These are phyloP conservation scores for Trametes polyzona DNA, from an alignment of 1,284 basidiomycete genomes.

Conservation along the genomic window DNA sequence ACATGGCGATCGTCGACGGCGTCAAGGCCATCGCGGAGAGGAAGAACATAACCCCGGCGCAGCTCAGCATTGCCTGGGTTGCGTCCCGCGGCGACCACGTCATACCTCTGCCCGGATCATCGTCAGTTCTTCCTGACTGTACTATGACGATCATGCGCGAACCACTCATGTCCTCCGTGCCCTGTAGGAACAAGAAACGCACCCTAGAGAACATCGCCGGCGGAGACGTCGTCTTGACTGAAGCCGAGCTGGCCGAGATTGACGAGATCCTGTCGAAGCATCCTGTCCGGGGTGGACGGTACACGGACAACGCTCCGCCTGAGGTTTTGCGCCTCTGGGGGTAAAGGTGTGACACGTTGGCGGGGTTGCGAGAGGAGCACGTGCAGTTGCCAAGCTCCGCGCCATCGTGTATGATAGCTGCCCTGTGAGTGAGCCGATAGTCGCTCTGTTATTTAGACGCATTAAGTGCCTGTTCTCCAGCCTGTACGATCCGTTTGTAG, in stretches of 20 bases:
- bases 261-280: conserved; percentile 30
- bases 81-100: conserved; percentile 48
- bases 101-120: conserved; percentile 60
- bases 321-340: conserved; percentile 33
- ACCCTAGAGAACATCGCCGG: conserved; percentile 50
- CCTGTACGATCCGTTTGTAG: too few relatives aligned
- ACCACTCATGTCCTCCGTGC: background rate
- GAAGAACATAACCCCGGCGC: conserved; percentile 56
- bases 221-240: conserved; percentile 46
- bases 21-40: conserved; percentile 49
- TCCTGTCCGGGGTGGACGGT: conserved; percentile 38
- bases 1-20: conserved; percentile 56
- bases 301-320: conserved; percentile 29
- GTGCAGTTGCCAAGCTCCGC: too few relatives aligned
- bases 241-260: conserved; percentile 45
- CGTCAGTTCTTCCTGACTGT: conserved; percentile 40
- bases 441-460: too few relatives aligned
- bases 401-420: background rate
- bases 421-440: too few relatives aligned
- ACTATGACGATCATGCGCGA: too few relatives aligned
- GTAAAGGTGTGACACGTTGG: conserved; percentile 12
- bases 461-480: too few relatives aligned
- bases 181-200: conserved; percentile 38
- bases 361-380: background rate
- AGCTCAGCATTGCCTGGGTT: conserved; percentile 69